Evolutionary conservation across 768 basidiomycete genomes (phyloP).

Genomic region (Rhizopogon sp.): DNA sequence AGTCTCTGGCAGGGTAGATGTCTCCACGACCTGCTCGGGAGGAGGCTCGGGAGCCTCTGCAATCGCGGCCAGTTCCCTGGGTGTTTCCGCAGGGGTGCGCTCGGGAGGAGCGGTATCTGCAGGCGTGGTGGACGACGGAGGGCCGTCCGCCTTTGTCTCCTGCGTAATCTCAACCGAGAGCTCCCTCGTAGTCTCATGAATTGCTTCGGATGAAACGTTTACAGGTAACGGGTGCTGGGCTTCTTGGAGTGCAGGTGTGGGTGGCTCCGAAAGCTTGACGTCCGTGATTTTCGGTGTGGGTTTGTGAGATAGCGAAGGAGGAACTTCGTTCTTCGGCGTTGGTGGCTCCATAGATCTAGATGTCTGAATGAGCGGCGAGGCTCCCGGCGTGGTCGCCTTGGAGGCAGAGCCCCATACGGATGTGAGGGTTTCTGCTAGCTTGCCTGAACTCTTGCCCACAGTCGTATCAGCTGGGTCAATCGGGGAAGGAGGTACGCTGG

Average conservation of each 20-base stretch:
- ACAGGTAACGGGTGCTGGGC: background rate
- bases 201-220: background rate
- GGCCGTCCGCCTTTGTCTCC: background rate
- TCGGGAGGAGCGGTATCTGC: slow-evolving; percentile 23
- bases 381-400: slow-evolving; percentile 22
- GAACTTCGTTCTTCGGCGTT: slow-evolving; percentile 14
- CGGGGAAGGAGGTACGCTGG: slow-evolving; percentile 20
- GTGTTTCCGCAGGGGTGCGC: slow-evolving; percentile 6
- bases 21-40: slow-evolving; percentile 7
- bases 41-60: slow-evolving; percentile 3
- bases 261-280: background rate
- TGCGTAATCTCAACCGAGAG: slow-evolving; percentile 14
- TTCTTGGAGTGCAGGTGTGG: slow-evolving; percentile 12
- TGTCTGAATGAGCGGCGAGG: slow-evolving; percentile 20
- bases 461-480: slow-evolving; percentile 32
- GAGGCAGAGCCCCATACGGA: slow-evolving; percentile 44
- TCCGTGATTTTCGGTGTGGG: slow-evolving; percentile 5
- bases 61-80: background rate
- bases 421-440: slow-evolving; percentile 37
- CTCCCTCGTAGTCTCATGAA: background rate
- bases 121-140: slow-evolving; percentile 16
- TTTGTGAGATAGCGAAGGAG: slow-evolving; percentile 4
- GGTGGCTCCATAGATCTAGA: slow-evolving; percentile 19
- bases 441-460: slow-evolving; percentile 32
- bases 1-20: slow-evolving; percentile 2